A percentile compares a stretch with the other conserved stretches of the same genome.
phyloP scores from a whole-genome alignment of 2,329 filamentous ascomycete genomes.

The Colletotrichum higginsianum region DNA sequence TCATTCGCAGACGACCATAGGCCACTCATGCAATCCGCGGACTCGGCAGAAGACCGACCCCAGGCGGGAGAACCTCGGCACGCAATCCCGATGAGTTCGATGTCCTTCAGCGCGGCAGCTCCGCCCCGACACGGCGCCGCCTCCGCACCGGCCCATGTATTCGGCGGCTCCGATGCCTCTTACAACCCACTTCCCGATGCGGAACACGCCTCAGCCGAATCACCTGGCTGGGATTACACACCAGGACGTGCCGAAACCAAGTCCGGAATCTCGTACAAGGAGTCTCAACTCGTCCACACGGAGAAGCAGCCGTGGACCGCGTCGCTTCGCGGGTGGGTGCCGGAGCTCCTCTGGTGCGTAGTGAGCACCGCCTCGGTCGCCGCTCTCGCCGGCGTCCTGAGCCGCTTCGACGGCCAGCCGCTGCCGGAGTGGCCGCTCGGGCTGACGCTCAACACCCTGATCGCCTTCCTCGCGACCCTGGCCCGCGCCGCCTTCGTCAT shows the following conservation, averaged over 20 bases:
- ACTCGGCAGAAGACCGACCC: background rate
- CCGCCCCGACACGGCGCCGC: background rate
- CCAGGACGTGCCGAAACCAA: background rate
- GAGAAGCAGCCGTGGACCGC: background rate
- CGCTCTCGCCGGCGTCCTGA: slow-evolving; percentile 3
- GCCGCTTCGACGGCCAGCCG: slow-evolving; percentile 3
- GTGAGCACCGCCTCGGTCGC: slow-evolving; percentile 18
- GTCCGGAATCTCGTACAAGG: background rate
- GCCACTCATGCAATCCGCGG: slow-evolving; percentile 1
- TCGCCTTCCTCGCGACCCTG: slow-evolving; percentile 48
- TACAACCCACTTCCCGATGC: background rate
- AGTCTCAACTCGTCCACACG: background rate
- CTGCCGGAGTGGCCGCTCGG: slow-evolving; percentile 42
- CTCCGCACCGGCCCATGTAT: background rate
- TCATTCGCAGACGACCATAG: background rate
- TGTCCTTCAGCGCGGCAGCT: background rate
- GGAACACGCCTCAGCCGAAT: background rate
- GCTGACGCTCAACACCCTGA: slow-evolving; percentile 49
- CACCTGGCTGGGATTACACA: background rate
- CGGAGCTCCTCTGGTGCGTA: slow-evolving; percentile 4
- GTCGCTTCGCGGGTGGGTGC: slow-evolving; percentile 9
- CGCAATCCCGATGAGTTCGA: background rate
- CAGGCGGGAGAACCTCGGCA: background rate
- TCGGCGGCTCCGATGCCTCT: background rate
- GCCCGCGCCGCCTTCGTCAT: slow-evolving; percentile 46